Evolutionary conservation across 805 yeast species (phyloP), one percentile per base, ranked within the genome.

Genomic region (Candida insectorum): DNA sequence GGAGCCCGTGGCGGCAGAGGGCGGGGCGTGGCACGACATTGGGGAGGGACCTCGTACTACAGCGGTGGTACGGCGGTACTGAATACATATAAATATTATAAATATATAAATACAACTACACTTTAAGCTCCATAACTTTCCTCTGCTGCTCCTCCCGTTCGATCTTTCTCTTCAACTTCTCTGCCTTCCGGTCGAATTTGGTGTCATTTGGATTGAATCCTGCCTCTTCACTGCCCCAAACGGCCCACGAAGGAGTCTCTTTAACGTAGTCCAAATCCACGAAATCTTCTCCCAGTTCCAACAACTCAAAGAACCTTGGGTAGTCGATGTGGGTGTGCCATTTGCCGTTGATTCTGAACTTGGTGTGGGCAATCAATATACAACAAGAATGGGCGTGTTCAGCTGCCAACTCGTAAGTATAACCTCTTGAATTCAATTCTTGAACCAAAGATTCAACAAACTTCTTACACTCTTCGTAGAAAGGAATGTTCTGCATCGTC

Each of bases 311-410:
- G 55, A 82, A 88, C 40, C 65, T 77, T 4, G 76, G 73, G 54
- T 88, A 89, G 57, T 88, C 83, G 34, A 88, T 88, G 54, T 88
- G 96, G 1, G 97, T 88, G 56, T 77, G 73, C 97, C 97, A 88
- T 44, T 71, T 75, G 21, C 73, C 81, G 51, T 82, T 59, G 37
- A 79, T 78, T 42, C 75, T 68, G 68, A 87, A 88, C 49, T 79
- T 77, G 24, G 66, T 68, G 44, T 81, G 82, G 0, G 95, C 96
- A 47, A 89, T 76, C 44, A 88, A 66, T 13, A 89, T 82, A 64
- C 96, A 89, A 61, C 96, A 89, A 2, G 95, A 83, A 55, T 88
- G 97, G 0, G 96, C 95, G 56, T 88, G 97, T 57, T 89, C 96
- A 0, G 96, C 95, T 8, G 96, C 96, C 38, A 88, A 67, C 29